Base-by-base conservation (phyloP, 179 eudicot species). In the Beta corolliflora region DNA sequence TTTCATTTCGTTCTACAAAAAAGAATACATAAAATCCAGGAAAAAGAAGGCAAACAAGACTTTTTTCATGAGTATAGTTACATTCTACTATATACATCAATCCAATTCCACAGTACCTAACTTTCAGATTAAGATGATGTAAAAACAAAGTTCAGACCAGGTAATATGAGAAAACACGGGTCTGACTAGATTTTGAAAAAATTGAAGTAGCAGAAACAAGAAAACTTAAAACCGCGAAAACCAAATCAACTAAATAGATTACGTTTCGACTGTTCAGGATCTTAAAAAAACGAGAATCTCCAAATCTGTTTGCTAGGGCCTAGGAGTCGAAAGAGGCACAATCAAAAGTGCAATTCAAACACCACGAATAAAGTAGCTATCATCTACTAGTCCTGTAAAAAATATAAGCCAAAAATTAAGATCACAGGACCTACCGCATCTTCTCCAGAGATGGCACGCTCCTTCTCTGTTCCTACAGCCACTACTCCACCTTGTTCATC, bases 401-500 rank as follows among this genome's bases (percentile, higher is more conserved):
- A 50, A 60, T 73, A 48, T 41, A 36, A 41, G 45, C 16, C 21
- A 18, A 23, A 73, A 14, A 68, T 31, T 45, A 9, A 63, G 44
- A 29, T 7, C 9, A 19, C 23, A 52, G 45, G 81, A 88, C 95
- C 88, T 83, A 94, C 98, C 81, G 97, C 97, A 83, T 92, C 98
- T 88, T 92, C 98, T 55, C 93, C 97, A 50, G 92, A 92, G 73
- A 92, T 88, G 59, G 68, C 78, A 68, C 94, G 95, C 85, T 94
- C 98, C 75, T 87, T 91, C 66, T 91, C 93, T 9, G 98, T 92
- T 73, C 98, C 98, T 71, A 84, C 89, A 7, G 89, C 98, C 67
- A 94, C 82, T 60, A 91, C 66, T 23, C 97, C 98, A 69, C 93
- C 93, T 83, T 88, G 89, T 79, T 78, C 85, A 13, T 80, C 90